Evolutionary conservation across 1,284 basidiomycete species (phyloP).

Genomic region (Naganishia cerealis): DNA sequence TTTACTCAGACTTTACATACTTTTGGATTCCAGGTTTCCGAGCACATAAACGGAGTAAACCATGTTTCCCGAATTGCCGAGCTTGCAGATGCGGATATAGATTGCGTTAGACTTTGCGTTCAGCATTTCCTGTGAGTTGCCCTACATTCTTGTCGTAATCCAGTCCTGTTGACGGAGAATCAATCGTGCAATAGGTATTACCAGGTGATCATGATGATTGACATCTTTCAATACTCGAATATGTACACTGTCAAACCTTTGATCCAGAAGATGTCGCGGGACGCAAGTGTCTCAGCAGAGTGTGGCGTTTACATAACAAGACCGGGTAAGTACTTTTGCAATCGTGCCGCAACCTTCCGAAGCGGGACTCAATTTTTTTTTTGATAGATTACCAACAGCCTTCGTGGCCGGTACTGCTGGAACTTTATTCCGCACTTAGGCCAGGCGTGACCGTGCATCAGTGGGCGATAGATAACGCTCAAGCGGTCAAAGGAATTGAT

Average conservation of each 20-base stretch:
- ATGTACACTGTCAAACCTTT: conserved; percentile 87
- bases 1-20: neutral
- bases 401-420: conserved; percentile 79
- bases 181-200: conserved; percentile 67
- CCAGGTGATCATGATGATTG: conserved; percentile 91
- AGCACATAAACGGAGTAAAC: conserved; percentile 83
- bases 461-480: conserved; percentile 81
- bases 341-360: neutral
- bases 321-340: conserved; percentile 58
- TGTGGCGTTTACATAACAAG: conserved; percentile 85
- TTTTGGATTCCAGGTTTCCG: conserved; percentile 63
- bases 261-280: conserved; percentile 79
- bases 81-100: conserved; percentile 84
- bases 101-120: conserved; percentile 80
- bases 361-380: conserved; percentile 44
- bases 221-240: conserved; percentile 97
- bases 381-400: conserved; percentile 56
- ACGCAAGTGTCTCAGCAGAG: conserved; percentile 76
- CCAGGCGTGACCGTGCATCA: conserved; percentile 79
- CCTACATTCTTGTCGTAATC: neutral
- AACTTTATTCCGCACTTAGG: conserved; percentile 81
- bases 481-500: conserved; percentile 76
- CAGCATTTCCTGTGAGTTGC: conserved; percentile 79
- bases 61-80: conserved; percentile 88
- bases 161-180: neutral